These are phyloP conservation scores for Podila minutissima DNA, from an alignment of 192 early-diverging fungal species.

Conservation along the genomic window DNA sequence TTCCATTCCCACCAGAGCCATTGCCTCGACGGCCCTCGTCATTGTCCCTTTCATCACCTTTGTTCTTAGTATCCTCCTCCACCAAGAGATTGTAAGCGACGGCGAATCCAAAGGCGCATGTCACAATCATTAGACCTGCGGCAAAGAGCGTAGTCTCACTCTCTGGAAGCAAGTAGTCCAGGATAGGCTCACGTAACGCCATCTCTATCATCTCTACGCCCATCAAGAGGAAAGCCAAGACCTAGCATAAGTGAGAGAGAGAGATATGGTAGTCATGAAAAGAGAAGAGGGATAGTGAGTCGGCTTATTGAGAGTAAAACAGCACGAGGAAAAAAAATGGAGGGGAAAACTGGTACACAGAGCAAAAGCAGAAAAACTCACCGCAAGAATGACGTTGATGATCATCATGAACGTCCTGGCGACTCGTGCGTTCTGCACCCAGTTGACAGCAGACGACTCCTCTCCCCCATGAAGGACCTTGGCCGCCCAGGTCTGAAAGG, in stretches of 20 bases:
- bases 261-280: not conserved
- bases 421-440: conserved; percentile 28
- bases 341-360: not conserved
- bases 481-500: conserved; percentile 23
- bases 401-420: conserved; percentile 21
- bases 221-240: conserved; percentile 18
- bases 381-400: conserved; percentile 20
- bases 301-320: not conserved
- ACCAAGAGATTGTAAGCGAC: conserved; percentile 39
- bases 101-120: conserved; percentile 27
- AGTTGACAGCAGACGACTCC: conserved; percentile 10
- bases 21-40: not conserved
- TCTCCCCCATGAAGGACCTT: conserved; percentile 4
- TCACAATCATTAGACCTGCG: conserved; percentile 21
- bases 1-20: conserved; percentile 19
- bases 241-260: conserved; percentile 5
- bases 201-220: conserved; percentile 32
- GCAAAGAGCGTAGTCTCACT: conserved; percentile 9
- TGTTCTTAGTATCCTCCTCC: not conserved
- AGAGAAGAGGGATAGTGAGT: not conserved
- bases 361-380: conserved; percentile 7
- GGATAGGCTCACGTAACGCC: conserved; percentile 23
- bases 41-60: not conserved
- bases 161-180: conserved; percentile 35
- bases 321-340: not conserved